Base-by-base conservation (phyloP, 441 rosid species). In the Breynia disticha region DNA sequence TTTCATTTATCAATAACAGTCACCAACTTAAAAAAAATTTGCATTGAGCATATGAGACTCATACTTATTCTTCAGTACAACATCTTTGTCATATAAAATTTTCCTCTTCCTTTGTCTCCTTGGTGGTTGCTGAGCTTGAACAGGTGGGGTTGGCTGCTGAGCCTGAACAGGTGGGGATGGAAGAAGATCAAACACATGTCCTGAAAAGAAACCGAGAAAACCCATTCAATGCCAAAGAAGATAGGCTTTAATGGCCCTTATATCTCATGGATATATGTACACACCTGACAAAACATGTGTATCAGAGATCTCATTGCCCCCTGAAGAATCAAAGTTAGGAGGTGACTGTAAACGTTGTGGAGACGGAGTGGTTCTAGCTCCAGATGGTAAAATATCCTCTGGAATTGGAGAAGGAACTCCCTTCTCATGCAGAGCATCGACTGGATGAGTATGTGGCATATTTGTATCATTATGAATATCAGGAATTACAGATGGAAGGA, bases 21-120 rank as follows among this genome's bases (percentile, higher is more conserved):
- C 24, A 55, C 9, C 7, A 19, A 43, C 12, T 11, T 2, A 55
- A 55, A 41, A 9, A n/a, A 11, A 14, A 7, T 49, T 41, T 10
- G 50, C 32, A 60, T 2, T 20, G 52, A 67, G 64, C 39, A 48
- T 39, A 14, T 24, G 38, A 48, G 13, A 56, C 21, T 45, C 67
- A n/a, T 76, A 90, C 97, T 68, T 75, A 67, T 90, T 87, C 18
- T 71, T 67, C 64, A 90, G 50, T 52, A 84, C 95, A 16, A 79
- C 65, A 50, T 65, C 48, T 61, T 65, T 69, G 64, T 91, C 98
- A 68, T 79, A 86, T 46, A 60, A 63, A 12, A 48, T 52, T 47
- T 61, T 83, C 72, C 89, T 74, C 79, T 71, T 87, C 63, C 79
- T 73, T 52, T 38, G 55, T 67, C 69, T 76, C 57, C 28, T 68